phyloP scores from a whole-genome alignment of 2,329 filamentous ascomycete genomes.

The Colletotrichum sp. region DNA sequence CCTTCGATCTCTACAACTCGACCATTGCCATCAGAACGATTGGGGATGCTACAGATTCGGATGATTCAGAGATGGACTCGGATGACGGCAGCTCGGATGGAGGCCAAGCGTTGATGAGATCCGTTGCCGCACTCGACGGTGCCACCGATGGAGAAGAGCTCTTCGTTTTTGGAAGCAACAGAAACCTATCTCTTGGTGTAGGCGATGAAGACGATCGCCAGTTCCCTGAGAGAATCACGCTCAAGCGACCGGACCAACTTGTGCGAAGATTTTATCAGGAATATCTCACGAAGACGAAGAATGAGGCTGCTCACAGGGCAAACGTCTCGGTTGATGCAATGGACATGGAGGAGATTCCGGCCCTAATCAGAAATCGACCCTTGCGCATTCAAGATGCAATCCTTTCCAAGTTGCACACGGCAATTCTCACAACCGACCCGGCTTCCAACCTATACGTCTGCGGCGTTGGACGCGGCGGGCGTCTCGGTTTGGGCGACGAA shows the following conservation, averaged over 20 bases:
- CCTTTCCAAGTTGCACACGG: conserved; percentile 91
- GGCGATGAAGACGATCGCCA: conserved; percentile 97
- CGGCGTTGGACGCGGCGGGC: conserved; percentile 88
- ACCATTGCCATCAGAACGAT: conserved; percentile 83
- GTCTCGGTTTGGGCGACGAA: conserved; percentile 88
- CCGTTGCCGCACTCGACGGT: conserved; percentile 23
- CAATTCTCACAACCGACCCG: conserved; percentile 84
- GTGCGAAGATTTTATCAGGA: conserved; percentile 76
- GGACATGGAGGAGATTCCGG: conserved; percentile 65
- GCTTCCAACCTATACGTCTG: conserved; percentile 92
- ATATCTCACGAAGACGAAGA: conserved; percentile 56
- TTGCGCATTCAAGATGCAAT: conserved; percentile 80
- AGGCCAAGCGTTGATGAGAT: conserved; percentile 11
- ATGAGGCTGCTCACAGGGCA: not conserved
- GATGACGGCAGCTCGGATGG: conserved; percentile 51
- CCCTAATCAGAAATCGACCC: conserved; percentile 72
- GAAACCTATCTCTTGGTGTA: conserved; percentile 89
- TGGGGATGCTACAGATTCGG: conserved; percentile 41
- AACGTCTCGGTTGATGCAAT: conserved; percentile 19
- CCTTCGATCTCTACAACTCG: conserved; percentile 89
- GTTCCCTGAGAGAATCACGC: conserved; percentile 81
- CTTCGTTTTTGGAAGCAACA: conserved; percentile 95
- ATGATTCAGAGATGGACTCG: conserved; percentile 55
- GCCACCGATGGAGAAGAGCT: conserved; percentile 74
- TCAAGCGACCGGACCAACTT: conserved; percentile 80